phyloP scores from a whole-genome alignment of 495 filamentous ascomycete genomes.

The Staphylotrichum longicolle region DNA sequence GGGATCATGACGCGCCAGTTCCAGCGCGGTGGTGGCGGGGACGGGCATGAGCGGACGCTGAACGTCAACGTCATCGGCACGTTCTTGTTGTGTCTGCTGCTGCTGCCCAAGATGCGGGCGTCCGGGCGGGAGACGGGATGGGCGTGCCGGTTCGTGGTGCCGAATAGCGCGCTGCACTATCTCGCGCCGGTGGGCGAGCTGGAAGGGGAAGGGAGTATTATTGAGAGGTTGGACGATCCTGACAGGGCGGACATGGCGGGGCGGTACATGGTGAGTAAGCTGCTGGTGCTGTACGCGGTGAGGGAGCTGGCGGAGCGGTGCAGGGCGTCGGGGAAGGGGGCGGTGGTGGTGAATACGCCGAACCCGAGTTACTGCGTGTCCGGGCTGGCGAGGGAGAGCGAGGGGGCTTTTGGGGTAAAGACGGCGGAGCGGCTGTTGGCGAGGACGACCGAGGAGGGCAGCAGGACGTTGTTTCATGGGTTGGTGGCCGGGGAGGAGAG shows the following conservation, averaged over 20 bases:
- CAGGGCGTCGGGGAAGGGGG: not conserved
- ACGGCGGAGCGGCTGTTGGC: not conserved
- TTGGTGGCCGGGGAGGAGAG: not conserved
- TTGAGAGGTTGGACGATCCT: not conserved
- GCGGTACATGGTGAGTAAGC: not conserved
- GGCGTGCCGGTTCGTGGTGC: not conserved
- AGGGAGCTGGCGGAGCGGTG: not conserved
- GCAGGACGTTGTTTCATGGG: not conserved
- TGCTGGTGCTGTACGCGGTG: not conserved
- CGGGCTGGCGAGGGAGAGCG: not conserved
- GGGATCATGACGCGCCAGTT: slow-evolving; percentile 34
- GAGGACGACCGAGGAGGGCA: slow-evolving; percentile 1
- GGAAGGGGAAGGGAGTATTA: not conserved
- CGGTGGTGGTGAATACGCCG: not conserved
- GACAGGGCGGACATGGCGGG: not conserved
- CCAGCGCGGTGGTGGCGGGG: slow-evolving; percentile 23
- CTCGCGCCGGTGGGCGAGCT: not conserved
- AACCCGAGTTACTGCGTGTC: slow-evolving; percentile 5
- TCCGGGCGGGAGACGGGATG: not conserved
- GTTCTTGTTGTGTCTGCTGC: slow-evolving; percentile 41
- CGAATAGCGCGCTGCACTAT: slow-evolving; percentile 1
- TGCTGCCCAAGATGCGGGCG: slow-evolving; percentile 42
- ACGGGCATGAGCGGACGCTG: slow-evolving; percentile 40
- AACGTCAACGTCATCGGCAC: slow-evolving; percentile 51
- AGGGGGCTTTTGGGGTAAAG: not conserved